Evolutionary conservation across 805 yeast species (phyloP), one percentile per base, ranked within the genome.

Genomic region (Crinitomyces ghanaensis): DNA sequence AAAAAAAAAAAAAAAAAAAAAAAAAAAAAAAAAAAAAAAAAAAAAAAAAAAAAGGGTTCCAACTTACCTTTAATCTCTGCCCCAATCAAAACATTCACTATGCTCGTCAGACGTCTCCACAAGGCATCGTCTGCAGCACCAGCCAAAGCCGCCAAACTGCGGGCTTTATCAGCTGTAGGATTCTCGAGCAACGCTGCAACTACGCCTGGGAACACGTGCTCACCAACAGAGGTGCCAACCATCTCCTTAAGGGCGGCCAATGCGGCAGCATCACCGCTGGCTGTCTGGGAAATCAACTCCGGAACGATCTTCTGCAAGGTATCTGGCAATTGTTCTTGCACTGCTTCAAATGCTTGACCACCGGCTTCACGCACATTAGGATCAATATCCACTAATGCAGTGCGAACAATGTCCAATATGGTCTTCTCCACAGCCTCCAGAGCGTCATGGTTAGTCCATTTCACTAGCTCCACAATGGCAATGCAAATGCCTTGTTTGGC

Each of bases 401-500:
- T 72, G 38, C 88, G 74, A 29, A 88, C 74, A 44, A 88, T 80
- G 18, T 63, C 65, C 42, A 88, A 78, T 49, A 91, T 74, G 1
- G 66, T 62, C 4, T 64, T 70, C 59, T 83, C 83, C 59, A 73
- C 77, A 42, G 71, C 73, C 18, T 51, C 60, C 38, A 88, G 64
- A 5, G 73, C 69, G 11, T 73, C 80, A 3, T 61, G 54, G 6
- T 72, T 63, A 3, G 93, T 71, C 0, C 95, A 80, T 43, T 73
- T 76, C 41, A 86, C 74, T 41, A 91, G 72, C 54, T 86, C 97
- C 28, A 75, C 71, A 31, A 85, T 64, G 6, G 98, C 98, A 54
- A 88, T 74, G 65, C 98, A 91, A 33, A 91, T 83, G 65, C 99
- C 99, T 62, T 86, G 93, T 53, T 81, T 82, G 23, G 93, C 78